A percentile compares a stretch with the other conserved stretches of the same genome.
Evolutionary conservation across 2,329 filamentous ascomycete genomes (phyloP).

Genomic region (Trichocomaceae sp.): DNA sequence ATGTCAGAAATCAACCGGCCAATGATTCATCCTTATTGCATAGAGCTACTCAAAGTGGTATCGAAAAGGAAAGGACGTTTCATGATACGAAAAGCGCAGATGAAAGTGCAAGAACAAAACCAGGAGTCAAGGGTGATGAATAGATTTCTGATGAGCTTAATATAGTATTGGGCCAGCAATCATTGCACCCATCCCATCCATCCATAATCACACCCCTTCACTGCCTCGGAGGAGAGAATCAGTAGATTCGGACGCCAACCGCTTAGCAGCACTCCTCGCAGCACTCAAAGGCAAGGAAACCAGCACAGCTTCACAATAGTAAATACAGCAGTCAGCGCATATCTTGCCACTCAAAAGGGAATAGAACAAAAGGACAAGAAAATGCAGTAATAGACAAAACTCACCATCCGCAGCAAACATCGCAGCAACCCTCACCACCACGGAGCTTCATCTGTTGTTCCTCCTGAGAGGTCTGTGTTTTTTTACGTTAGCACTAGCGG

Average conservation of each 20-base stretch:
- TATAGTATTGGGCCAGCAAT: background rate
- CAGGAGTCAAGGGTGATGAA: background rate
- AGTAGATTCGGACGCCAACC: background rate
- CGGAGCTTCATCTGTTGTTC: constrained; percentile 26
- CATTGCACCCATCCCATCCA: background rate
- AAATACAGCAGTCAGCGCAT: background rate
- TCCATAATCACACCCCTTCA: background rate
- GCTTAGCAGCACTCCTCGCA: constrained; percentile 28
- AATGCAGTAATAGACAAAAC: constrained; percentile 3
- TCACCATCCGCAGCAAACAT: constrained; percentile 29
- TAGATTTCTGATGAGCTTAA: background rate
- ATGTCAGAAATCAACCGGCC: background rate
- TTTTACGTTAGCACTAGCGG: constrained; percentile 17
- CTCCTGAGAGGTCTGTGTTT: constrained; percentile 22
- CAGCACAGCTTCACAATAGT: constrained; percentile 20
- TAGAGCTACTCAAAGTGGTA: background rate
- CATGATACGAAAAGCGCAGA: background rate
- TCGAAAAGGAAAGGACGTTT: background rate
- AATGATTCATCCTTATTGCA: background rate
- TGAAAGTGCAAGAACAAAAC: background rate
- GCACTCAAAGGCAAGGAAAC: constrained; percentile 27
- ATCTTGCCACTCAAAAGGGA: background rate
- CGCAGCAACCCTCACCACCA: constrained; percentile 23
- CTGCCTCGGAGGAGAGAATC: too few species aligned
- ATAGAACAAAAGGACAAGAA: background rate